Percentiles rank a stretch among this genome's conserved stretches.
These are phyloP conservation scores for Suillus spraguei DNA, from an alignment of 768 basidiomycete species.

Conservation along the genomic window DNA sequence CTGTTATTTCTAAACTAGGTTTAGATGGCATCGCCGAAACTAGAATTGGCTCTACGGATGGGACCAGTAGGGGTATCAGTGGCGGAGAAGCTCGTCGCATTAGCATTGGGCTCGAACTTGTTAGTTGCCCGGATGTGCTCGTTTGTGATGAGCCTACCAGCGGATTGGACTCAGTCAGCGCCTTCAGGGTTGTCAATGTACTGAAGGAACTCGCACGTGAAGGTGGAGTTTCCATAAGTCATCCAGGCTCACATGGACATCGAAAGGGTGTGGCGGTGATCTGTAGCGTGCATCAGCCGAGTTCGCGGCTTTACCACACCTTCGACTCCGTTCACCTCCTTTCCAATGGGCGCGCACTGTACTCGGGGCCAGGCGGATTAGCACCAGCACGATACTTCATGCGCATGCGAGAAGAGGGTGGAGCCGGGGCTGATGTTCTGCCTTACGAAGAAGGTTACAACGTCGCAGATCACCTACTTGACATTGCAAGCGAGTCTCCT, in stretches of 20 bases:
- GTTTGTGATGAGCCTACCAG: constrained; percentile 86
- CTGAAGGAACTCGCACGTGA: constrained; percentile 72
- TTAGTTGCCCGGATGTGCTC: constrained; percentile 82
- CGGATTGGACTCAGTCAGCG: constrained; percentile 89
- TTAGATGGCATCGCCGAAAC: constrained; percentile 68
- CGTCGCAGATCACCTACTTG: constrained; percentile 89
- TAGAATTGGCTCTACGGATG: constrained; percentile 66
- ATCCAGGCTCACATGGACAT: constrained; percentile 38
- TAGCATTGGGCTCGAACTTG: constrained; percentile 87
- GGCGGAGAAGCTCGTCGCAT: constrained; percentile 92
- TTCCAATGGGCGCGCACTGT: constrained; percentile 75
- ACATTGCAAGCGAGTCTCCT: constrained; percentile 75
- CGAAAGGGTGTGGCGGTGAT: constrained; percentile 78
- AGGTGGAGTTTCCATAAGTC: constrained; percentile 27
- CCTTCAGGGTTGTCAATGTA: constrained; percentile 75
- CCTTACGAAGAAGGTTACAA: constrained; percentile 83
- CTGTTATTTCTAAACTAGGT: constrained; percentile 78
- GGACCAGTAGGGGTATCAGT: constrained; percentile 80
- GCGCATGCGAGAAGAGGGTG: constrained; percentile 24
- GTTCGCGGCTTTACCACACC: constrained; percentile 81
- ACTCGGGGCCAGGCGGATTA: constrained; percentile 76
- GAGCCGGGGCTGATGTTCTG: constrained; percentile 37
- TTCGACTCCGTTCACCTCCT: constrained; percentile 85
- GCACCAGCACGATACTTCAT: constrained; percentile 72
- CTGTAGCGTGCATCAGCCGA: constrained; percentile 88